phyloP scores from a whole-genome alignment of 2,329 filamentous ascomycete genomes.

The Calonectria hawksworthii region DNA sequence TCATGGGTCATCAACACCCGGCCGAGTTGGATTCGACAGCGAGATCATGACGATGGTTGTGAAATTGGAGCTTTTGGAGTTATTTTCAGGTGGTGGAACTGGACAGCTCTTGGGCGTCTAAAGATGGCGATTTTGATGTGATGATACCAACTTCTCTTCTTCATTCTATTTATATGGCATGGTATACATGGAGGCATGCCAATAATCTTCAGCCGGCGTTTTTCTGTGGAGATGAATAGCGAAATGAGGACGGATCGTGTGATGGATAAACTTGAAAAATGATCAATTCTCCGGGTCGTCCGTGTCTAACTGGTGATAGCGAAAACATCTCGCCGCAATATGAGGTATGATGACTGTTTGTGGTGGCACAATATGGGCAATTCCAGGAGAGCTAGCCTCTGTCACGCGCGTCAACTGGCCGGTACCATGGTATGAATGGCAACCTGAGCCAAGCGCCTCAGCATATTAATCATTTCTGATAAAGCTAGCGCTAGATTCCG shows the following conservation, averaged over 20 bases:
- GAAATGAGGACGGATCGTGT: background rate
- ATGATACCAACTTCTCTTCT: background rate
- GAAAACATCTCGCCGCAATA: too few species aligned
- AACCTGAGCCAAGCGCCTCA: background rate
- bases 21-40: constrained; percentile 20
- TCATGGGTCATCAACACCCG: constrained; percentile 11
- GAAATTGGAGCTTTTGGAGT: background rate
- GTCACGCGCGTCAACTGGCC: background rate
- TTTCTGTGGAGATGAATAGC: background rate
- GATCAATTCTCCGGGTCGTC: background rate
- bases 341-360: too few species aligned
- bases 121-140: background rate
- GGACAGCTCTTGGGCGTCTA: background rate
- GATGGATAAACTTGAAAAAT: background rate
- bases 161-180: background rate
- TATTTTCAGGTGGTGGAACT: too few species aligned
- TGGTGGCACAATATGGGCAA: background rate
- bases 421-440: background rate
- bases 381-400: background rate
- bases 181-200: background rate
- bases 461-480: background rate
- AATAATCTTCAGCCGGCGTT: background rate
- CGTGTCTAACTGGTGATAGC: background rate
- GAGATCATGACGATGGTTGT: background rate
- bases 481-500: background rate